Percentiles rank a stretch among this genome's conserved stretches.
These are phyloP conservation scores for Phaffia rhodozyma DNA, from an alignment of 1,284 basidiomycete genomes.

Conservation along the genomic window DNA sequence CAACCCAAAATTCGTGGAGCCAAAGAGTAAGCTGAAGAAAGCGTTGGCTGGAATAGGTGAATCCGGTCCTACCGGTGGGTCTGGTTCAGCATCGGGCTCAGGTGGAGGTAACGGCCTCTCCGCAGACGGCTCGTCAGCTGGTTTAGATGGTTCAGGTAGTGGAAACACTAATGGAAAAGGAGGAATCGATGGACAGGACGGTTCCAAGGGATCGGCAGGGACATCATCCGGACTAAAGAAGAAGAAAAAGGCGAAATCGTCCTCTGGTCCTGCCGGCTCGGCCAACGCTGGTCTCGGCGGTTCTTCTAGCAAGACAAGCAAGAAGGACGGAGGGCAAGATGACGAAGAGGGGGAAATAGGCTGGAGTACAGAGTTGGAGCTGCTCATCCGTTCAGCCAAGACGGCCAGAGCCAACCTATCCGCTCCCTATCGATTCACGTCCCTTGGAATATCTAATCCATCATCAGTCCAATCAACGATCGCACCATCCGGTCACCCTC, in stretches of 20 bases:
- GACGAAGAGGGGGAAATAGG: constrained; percentile 63
- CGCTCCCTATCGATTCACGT: not conserved
- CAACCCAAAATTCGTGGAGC: constrained; percentile 90
- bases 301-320: constrained; percentile 26
- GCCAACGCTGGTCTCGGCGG: too few relatives aligned
- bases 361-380: not conserved
- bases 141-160: constrained; percentile 12
- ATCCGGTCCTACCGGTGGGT: constrained; percentile 1
- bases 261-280: too few relatives aligned
- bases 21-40: constrained; percentile 26
- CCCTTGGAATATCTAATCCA: not conserved
- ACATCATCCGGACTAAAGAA: constrained; percentile 18
- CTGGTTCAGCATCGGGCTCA: constrained; percentile 33
- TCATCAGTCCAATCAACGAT: not conserved
- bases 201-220: too few relatives aligned
- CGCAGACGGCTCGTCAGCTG: constrained; percentile 9
- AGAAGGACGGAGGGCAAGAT: constrained; percentile 54
- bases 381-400: constrained; percentile 2
- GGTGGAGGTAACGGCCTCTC: constrained; percentile 34
- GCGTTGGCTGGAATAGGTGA: constrained; percentile 37
- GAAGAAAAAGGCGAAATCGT: constrained; percentile 42
- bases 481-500: not conserved
- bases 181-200: constrained; percentile 1
- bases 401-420: constrained; percentile 5
- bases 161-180: constrained; percentile 13